phyloP scores from a whole-genome alignment of 306 rosid species.

The Cucumis melo region DNA sequence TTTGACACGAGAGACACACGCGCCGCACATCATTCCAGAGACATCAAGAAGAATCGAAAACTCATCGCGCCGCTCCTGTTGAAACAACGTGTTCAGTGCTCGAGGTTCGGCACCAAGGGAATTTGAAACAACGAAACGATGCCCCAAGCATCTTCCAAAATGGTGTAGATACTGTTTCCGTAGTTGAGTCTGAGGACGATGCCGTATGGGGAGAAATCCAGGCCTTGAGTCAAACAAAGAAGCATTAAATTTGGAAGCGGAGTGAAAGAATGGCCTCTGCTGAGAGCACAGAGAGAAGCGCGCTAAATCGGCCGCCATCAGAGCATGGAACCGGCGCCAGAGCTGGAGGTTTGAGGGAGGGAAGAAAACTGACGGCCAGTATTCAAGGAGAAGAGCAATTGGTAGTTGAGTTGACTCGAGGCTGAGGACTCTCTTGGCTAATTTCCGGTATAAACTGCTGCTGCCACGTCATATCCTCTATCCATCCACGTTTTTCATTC shows the following conservation, averaged over 20 bases:
- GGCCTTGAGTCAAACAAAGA: conserved; percentile 16
- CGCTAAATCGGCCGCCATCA: conserved; percentile 36
- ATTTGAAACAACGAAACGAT: conserved; percentile 25
- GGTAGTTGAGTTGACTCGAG: neutral
- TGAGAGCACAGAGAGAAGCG: conserved; percentile 21
- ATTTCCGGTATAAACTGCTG: neutral
- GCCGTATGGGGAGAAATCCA: conserved; percentile 14
- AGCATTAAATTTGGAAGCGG: conserved; percentile 10
- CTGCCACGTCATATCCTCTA: neutral
- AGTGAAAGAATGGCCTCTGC: conserved; percentile 22
- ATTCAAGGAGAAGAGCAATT: neutral
- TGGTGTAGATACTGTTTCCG: conserved; percentile 1
- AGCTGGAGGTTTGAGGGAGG: neutral
- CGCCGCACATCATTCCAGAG: conserved; percentile 95
- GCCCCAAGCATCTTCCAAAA: conserved; percentile 8
- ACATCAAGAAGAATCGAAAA: conserved; percentile 63
- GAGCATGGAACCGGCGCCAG: neutral
- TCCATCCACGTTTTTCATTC: neutral
- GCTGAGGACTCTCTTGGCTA: neutral
- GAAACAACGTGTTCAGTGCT: conserved; percentile 4
- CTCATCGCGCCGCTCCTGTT: conserved; percentile 19
- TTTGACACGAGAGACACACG: conserved; percentile 83
- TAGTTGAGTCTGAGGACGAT: conserved; percentile 9
- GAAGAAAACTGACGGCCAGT: neutral
- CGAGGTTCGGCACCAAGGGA: conserved; percentile 22